Percentiles rank a stretch among this genome's conserved stretches.
phyloP scores from a whole-genome alignment of 2,329 filamentous ascomycete species.

The Talaromyces sp. region DNA sequence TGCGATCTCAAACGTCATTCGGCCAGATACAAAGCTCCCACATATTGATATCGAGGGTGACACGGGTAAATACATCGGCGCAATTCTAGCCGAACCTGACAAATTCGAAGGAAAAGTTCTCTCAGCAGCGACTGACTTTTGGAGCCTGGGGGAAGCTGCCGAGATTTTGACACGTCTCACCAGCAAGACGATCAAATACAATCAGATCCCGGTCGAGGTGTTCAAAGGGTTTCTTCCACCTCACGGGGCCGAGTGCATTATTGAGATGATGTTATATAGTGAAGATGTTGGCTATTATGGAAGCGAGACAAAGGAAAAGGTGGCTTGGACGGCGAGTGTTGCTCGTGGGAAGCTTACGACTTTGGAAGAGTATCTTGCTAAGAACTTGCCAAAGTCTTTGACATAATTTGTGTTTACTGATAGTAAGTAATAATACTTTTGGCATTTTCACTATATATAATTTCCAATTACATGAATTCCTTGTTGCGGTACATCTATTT shows the following conservation, averaged over 20 bases:
- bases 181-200: slow-evolving; percentile 37
- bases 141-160: slow-evolving; percentile 31
- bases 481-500: background rate
- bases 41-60: slow-evolving; percentile 37
- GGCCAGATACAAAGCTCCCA: slow-evolving; percentile 28
- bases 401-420: background rate
- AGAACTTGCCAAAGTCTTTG: slow-evolving; percentile 6
- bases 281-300: slow-evolving; percentile 39
- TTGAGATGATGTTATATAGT: slow-evolving; percentile 27
- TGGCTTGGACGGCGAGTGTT: slow-evolving; percentile 28
- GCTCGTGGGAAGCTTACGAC: slow-evolving; percentile 32
- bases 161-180: slow-evolving; percentile 32
- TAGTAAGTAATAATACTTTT: background rate
- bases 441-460: background rate
- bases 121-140: slow-evolving; percentile 32
- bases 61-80: slow-evolving; percentile 33
- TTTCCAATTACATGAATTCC: background rate
- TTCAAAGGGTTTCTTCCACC: slow-evolving; percentile 23
- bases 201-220: slow-evolving; percentile 25
- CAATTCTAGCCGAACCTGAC: slow-evolving; percentile 37
- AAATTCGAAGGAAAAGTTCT: slow-evolving; percentile 36
- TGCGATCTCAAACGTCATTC: slow-evolving; percentile 21
- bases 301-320: slow-evolving; percentile 28
- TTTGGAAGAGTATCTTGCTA: slow-evolving; percentile 35
- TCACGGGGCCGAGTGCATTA: slow-evolving; percentile 17